Base-by-base conservation (phyloP, 192 early-diverging fungal species). In the Neocallimastix lanati region DNA sequence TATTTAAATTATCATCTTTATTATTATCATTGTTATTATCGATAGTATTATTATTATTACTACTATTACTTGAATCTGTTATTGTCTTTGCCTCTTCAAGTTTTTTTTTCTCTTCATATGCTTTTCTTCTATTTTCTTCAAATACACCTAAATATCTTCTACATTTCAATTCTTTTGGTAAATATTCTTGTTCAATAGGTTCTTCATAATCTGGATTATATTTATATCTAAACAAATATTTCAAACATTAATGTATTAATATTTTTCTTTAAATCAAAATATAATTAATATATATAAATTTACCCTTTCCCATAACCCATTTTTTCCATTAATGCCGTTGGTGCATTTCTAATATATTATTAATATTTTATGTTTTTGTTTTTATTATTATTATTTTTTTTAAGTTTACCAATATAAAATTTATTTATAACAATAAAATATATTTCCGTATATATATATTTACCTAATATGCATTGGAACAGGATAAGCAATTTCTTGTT, bases 221-320 rank as follows among this genome's bases (percentile, higher is more conserved):
- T 30, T 15, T 21, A 29, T 78, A 14, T 28, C 40, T 50, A 21
- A 50, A 21, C 18, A 11, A 29, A 14, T 15, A 27, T 29, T 14
- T 37, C 1, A 37, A 37, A 37, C 1, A 37, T 14, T 14, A 37
- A 13, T 37, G 1, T 37, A 12, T 37, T 12, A 13, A 13, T 13
- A 37, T 37, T 37, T 37, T 1, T 37, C 1, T 37, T 12, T 13
- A 13, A 37, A 37, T 13, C 1, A 37, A 37, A 37, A 37, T 13
- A 37, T 13, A 37, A 37, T 13, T 13, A 37, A 12, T 13, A 37
- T 13, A 37, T 13, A 37, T 16, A 80, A 80, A 93, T 93, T 86
- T 96, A 96, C 0, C 86, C 94, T 35, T 89, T 79, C 13, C 88
- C 89, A 81, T 95, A 96, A 2, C 93, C 94, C n/a, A 96, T 77